A percentile compares a stretch with the other conserved stretches of the same genome.
Evolutionary conservation across 306 rosid species (phyloP).

Genomic region (Lathyrus sativus): DNA sequence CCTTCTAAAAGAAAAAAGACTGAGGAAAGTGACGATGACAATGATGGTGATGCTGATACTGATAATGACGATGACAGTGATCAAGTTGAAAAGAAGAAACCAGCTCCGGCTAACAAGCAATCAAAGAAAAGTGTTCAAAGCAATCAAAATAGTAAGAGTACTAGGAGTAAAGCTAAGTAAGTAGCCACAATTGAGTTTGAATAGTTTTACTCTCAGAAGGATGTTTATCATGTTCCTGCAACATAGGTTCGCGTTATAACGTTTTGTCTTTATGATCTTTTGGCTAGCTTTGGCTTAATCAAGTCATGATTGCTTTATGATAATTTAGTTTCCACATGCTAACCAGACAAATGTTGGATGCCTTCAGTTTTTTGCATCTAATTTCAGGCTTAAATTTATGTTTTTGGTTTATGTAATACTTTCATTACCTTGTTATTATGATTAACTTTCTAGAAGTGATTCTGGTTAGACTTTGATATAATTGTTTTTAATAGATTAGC

Average conservation of each 20-base stretch:
- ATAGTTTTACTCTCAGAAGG: constrained; percentile 18
- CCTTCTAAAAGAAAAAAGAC: constrained; percentile 54
- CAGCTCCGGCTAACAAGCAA: constrained; percentile 41
- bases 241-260: constrained; percentile 2
- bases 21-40: constrained; percentile 49
- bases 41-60: constrained; percentile 36
- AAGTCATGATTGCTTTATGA: constrained; percentile 26
- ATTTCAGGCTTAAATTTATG: neutral
- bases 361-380: constrained; percentile 38
- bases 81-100: constrained; percentile 47
- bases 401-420: neutral
- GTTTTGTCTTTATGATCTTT: constrained; percentile 24
- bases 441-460: neutral
- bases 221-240: constrained; percentile 27
- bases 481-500: no score
- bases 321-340: constrained; percentile 26
- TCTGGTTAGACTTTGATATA: neutral
- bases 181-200: constrained; percentile 38
- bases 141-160: constrained; percentile 44
- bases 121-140: constrained; percentile 52
- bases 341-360: constrained; percentile 21
- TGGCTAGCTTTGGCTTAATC: constrained; percentile 5
- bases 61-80: constrained; percentile 39
- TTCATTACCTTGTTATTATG: neutral
- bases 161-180: constrained; percentile 60